These are phyloP conservation scores for Areca catechu DNA, from an alignment of 176 grass and related monocot species.

Conservation along the genomic window DNA sequence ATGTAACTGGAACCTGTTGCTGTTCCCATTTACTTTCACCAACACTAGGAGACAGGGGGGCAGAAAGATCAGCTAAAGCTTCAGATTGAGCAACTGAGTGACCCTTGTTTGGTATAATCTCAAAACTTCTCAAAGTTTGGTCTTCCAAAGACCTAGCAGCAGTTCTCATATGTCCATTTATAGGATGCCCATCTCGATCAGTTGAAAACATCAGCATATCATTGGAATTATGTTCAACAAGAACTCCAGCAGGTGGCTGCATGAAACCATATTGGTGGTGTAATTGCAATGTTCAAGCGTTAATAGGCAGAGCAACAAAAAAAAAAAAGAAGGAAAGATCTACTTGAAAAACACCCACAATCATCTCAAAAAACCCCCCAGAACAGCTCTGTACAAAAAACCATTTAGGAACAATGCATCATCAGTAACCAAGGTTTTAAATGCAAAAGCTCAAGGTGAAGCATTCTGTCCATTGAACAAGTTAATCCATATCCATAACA, in stretches of 20 bases:
- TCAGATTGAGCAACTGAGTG: background rate
- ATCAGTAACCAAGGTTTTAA: too few species aligned
- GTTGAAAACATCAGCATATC: constrained; percentile 9
- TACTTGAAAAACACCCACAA: too few species aligned
- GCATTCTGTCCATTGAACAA: too few species aligned
- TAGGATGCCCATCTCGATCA: constrained; percentile 11
- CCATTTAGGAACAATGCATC: too few species aligned
- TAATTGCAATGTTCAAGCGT: too few species aligned
- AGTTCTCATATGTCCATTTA: constrained; percentile 12
- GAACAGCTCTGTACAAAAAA: too few species aligned
- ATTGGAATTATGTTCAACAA: constrained; percentile 24
- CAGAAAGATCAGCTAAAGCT: constrained; percentile 2
- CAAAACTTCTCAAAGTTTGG: background rate
- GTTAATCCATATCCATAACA: too few species aligned
- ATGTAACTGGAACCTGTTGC: background rate
- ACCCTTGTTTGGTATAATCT: background rate
- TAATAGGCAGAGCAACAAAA: too few species aligned
- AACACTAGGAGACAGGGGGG: background rate
- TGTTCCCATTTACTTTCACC: background rate
- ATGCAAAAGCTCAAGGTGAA: too few species aligned
- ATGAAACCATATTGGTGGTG: constrained; percentile 26
- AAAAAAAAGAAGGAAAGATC: too few species aligned
- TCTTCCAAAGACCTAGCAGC: constrained; percentile 9
- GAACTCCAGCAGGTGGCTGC: constrained; percentile 30
- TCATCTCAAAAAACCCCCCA: too few species aligned